Evolutionary conservation across 192 early-diverging fungal species (phyloP), one percentile per base, ranked within the genome.

Genomic region (Podila horticola): DNA sequence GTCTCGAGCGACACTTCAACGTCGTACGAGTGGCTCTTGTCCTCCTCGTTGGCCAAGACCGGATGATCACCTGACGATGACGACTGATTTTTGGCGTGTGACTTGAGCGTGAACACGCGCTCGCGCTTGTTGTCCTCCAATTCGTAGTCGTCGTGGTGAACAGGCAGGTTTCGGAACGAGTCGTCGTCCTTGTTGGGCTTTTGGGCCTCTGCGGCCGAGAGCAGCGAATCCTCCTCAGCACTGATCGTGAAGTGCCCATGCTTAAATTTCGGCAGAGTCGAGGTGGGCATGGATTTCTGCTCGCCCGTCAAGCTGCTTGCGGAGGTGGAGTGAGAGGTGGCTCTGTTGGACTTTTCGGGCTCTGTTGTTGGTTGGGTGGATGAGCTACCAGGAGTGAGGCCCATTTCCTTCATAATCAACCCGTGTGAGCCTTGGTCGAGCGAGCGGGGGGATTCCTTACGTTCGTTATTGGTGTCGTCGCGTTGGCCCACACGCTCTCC

Each of bases 341-440:
- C 28, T 20, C 48, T 20, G 29, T 12, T 30, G 13, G 11, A 1
- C 17, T 50, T 29, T 30, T 66, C 26, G n/a, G 66, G 19, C 17
- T 60, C 38, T 5, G 55, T 26, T 6, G 67, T 24, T 17, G 55
- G 0, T 19, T 17, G 9, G 3, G 55, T 30, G 33, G 67, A 26
- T n/a, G 55, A 30, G 9, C 15, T 15, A 19, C 15, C 24, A 19
- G 11, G 26, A 11, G 41, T 31, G 26, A 36, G 10, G 15, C 13
- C 22, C 22, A 71, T 9, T 1, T 19, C 45, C 36, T 68, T 69
- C 9, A 73, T 55, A 24, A 64, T 34, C 12, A 64, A 10, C 4
- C 64, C 58, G 29, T 73, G 77, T 3, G 77, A 81, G 2, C 77
- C 71, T 68, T 81, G 52, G 20, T 67, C 71, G 22, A 81, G 51